phyloP scores from a whole-genome alignment of 2,329 filamentous ascomycete species.

The Colletotrichum tofieldiae region DNA sequence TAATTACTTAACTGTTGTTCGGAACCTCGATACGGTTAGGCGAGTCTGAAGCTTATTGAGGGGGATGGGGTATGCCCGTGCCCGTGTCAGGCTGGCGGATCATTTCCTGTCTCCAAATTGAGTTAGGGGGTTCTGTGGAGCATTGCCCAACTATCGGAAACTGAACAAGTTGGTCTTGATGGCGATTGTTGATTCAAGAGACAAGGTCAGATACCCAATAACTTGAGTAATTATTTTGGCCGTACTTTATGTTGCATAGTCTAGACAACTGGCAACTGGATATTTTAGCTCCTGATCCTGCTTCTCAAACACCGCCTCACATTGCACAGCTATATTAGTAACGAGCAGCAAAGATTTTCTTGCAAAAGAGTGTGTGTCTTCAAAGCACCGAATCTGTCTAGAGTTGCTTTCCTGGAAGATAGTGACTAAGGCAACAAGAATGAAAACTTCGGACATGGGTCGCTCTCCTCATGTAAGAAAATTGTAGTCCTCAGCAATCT shows the following conservation, averaged over 20 bases:
- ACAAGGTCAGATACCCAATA: no score
- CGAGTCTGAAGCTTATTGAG: slow-evolving; percentile 38
- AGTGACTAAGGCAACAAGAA: background rate
- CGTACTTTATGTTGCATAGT: no score
- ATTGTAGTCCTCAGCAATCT: background rate
- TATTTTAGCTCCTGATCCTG: no score
- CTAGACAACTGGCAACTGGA: no score
- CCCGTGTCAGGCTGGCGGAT: slow-evolving; percentile 23
- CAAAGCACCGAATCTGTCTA: background rate
- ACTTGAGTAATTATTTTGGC: no score
- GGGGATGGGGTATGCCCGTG: slow-evolving; percentile 20
- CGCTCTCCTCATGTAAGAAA: no score
- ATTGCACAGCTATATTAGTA: no score
- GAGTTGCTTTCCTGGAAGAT: background rate
- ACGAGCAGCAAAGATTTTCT: no score
- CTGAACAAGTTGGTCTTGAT: no score
- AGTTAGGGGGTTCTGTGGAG: slow-evolving; percentile 14
- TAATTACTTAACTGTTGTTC: slow-evolving; percentile 22
- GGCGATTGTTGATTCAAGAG: no score
- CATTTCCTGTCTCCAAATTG: slow-evolving; percentile 2
- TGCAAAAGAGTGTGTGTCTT: background rate
- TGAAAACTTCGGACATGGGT: background rate
- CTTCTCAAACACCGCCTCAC: no score
- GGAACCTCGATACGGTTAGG: background rate
- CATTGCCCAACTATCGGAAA: no score